A percentile compares a stretch with the other conserved stretches of the same genome.
phyloP scores from a whole-genome alignment of 2,329 filamentous ascomycete species.

The Trichoderma sp. region DNA sequence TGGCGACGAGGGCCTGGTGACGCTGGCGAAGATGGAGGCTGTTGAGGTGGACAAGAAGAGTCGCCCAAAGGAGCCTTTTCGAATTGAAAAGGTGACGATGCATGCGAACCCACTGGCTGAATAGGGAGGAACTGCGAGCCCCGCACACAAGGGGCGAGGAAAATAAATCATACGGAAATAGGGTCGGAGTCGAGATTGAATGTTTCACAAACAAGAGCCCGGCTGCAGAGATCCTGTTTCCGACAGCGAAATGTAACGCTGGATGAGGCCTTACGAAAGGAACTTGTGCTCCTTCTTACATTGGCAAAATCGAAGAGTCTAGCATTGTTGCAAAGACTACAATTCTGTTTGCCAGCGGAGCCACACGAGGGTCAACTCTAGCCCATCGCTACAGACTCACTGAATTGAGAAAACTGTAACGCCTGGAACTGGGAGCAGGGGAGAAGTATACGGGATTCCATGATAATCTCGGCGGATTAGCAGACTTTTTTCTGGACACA shows the following conservation, averaged over 20 bases:
- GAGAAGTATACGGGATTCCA: not conserved
- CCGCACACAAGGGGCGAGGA: not conserved
- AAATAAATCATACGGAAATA: not conserved
- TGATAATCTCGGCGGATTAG: not conserved
- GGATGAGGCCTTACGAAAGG: not conserved
- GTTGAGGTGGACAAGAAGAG: constrained; percentile 78
- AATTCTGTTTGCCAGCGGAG: not conserved
- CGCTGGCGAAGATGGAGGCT: constrained; percentile 71
- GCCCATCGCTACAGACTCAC: not conserved
- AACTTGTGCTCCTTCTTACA: not conserved
- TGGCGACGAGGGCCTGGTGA: constrained; percentile 65
- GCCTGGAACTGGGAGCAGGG: not conserved
- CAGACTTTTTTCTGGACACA: not conserved
- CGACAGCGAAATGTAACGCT: not conserved
- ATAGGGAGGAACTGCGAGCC: constrained; percentile 40
- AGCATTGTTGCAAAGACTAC: not conserved
- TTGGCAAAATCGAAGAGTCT: not conserved
- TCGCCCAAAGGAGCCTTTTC: constrained; percentile 67
- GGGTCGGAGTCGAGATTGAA: not conserved
- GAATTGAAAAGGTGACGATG: constrained; percentile 71
- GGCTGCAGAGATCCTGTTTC: not conserved
- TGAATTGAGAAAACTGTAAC: not conserved
- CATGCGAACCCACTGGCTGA: constrained; percentile 79
- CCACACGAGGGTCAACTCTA: not conserved
- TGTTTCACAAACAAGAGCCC: not conserved